Base-by-base conservation (phyloP, 495 filamentous ascomycete species). In the Penicillium odoratum region DNA sequence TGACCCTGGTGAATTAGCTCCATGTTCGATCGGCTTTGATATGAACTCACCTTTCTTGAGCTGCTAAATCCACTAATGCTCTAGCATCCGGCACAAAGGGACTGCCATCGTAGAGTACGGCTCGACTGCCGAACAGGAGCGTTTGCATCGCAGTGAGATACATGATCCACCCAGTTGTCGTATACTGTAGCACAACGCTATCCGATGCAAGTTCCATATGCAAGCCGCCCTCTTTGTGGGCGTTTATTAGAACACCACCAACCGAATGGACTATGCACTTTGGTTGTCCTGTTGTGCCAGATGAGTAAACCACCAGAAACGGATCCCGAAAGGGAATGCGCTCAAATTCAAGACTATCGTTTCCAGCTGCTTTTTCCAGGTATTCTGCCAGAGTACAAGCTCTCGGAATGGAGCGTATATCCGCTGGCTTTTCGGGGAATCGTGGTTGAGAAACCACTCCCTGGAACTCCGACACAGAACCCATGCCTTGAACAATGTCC, bases 151-250 rank as follows among this genome's bases (percentile, higher is more conserved):
- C 77, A 11, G 80, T 69, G 16, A 90, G 69, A 68, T 92, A 93
- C 89, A 93, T 93, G 66, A 93, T 92, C 90, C 90, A 93, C 3
- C 89, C 89, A 0, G 87, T 89, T 36, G 82, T 85, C 5, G 79
- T 84, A 62, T 81, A 85, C 69, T 89, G 81, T 62, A 80, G 45
- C 0, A 73, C 68, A 25, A 85, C 80, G 18, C 61, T 79, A n/a
- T 80, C 67, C 0, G 79, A 55, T 2, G 68, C 67, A 28, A 79
- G 57, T 26, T 83, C 80, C 29, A 81, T 71, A 68, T 91, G 86
- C n/a, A 91, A 69, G 4, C 69, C 68, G 13, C 71, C 69, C 64
- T 92, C 88, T 64, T 90, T 91, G 57, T 64, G 70, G 3, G 67
- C 67, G 60, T 79, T 62, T 29, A 65, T 33, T 7, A 65, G 28